Evolutionary conservation across 2,329 filamentous ascomycete genomes (phyloP).

Genomic region (Cercospora sp.): DNA sequence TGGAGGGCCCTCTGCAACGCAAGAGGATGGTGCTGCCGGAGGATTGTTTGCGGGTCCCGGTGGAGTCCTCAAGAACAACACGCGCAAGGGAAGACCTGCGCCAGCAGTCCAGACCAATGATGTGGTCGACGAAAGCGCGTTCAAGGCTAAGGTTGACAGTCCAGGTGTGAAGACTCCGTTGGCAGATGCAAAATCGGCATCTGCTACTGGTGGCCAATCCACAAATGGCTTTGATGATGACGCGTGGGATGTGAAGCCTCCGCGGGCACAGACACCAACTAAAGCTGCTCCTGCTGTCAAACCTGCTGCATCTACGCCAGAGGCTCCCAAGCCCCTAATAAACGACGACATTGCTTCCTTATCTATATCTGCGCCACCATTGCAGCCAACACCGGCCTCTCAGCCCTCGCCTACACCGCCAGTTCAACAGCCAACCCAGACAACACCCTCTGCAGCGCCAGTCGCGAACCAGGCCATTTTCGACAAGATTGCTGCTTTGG

Average conservation of each 20-base stretch:
- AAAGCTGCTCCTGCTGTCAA: conserved; percentile 37
- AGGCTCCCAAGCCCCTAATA: conserved; percentile 53
- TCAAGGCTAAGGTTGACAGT: conserved; percentile 61
- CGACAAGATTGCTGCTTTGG: conserved; percentile 48
- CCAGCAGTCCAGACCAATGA: conserved; percentile 85
- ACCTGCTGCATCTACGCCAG: conserved; percentile 39
- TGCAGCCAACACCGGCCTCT: conserved; percentile 57
- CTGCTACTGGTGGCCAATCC: conserved; percentile 48
- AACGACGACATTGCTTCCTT: conserved; percentile 71
- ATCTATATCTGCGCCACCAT: conserved; percentile 61
- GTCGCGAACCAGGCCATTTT: conserved; percentile 51
- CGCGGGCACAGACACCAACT: conserved; percentile 55
- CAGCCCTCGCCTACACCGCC: conserved; percentile 47
- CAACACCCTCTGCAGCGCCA: conserved; percentile 15
- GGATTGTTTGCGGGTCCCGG: conserved; percentile 91
- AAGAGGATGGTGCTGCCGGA: conserved; percentile 57
- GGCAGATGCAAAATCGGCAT: conserved; percentile 49
- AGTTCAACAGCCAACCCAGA: conserved; percentile 45
- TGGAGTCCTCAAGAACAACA: conserved; percentile 91
- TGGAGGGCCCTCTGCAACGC: conserved; percentile 53
- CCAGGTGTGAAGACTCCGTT: conserved; percentile 45
- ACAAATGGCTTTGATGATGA: conserved; percentile 83
- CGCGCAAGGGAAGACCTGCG: conserved; percentile 83
- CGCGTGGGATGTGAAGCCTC: conserved; percentile 93
- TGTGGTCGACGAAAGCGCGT: conserved; percentile 82